A percentile compares a stretch with the other conserved stretches of the same genome.
These are phyloP conservation scores for Arachis monticola DNA, from an alignment of 331 rosid species.

Conservation along the genomic window DNA sequence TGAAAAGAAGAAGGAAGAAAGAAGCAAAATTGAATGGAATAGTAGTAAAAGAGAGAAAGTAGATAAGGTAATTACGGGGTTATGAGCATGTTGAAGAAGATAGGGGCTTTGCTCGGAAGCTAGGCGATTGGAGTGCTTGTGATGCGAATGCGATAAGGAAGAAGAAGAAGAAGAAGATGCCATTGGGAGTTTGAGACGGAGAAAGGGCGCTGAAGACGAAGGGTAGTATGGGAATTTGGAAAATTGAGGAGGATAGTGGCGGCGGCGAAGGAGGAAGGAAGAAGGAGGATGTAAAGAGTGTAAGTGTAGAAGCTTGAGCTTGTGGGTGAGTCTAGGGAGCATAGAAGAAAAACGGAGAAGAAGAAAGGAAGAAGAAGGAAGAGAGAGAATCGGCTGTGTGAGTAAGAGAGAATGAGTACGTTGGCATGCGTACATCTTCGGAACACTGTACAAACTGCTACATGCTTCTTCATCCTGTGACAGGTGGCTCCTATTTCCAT, in stretches of 20 bases:
- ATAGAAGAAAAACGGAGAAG: slow-evolving; percentile 43
- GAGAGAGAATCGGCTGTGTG: neutral
- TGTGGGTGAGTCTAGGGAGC: slow-evolving; percentile 35
- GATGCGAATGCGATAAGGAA: slow-evolving; percentile 40
- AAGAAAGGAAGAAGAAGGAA: neutral
- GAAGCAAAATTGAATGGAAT: neutral
- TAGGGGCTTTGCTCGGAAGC: slow-evolving; percentile 90
- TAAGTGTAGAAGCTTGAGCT: slow-evolving; percentile 8
- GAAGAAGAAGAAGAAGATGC: slow-evolving; percentile 37
- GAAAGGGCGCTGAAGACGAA: slow-evolving; percentile 44
- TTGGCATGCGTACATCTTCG: neutral
- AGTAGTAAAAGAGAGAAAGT: neutral
- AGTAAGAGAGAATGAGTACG: neutral
- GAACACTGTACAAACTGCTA: neutral
- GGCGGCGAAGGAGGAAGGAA: slow-evolving; percentile 40
- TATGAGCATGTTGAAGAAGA: slow-evolving; percentile 97
- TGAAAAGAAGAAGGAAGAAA: neutral
- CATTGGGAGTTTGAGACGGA: slow-evolving; percentile 54
- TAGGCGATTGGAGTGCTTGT: slow-evolving; percentile 68
- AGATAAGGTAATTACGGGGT: slow-evolving; percentile 52
- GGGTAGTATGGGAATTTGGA: slow-evolving; percentile 28
- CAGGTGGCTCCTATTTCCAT: neutral
- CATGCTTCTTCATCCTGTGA: neutral
- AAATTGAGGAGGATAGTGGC: slow-evolving; percentile 16
- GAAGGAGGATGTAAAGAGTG: neutral